Base-by-base conservation (phyloP, 202 grass and related monocot genomes). In the Setaria italica region DNA sequence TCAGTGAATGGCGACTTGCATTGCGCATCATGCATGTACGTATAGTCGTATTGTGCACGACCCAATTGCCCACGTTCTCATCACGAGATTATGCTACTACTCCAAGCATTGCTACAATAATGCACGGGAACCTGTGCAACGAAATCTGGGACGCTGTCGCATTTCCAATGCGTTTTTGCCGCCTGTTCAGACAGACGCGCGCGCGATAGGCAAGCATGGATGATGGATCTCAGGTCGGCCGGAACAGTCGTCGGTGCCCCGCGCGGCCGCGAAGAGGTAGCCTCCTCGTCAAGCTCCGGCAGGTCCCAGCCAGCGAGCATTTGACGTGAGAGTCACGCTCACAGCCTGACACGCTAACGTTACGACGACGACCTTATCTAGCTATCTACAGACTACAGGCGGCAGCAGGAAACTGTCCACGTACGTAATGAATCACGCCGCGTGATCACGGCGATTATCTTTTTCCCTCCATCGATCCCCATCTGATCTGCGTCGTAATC, bases 261-360 rank as follows among this genome's bases (percentile, higher is more conserved):
- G 57, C 10, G 67, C 84, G 46, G 11, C 62, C 67, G 6, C 76
- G 84, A 80, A 80, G 70, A 80, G 71, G 25, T 54, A 65, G 11
- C 62, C 66, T 70, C 69, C 5, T 0, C 43, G 1, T 46, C 43
- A n/a, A 25, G 25, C 25, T 25, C 25, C 25, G 25, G 25, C 43
- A n/a, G 11, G 25, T 20, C 60, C 62, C 39, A 41, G 4, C 45
- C 6, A 29, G 19, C 41, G 11, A 30, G 42, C 74, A 32, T 62
- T 79, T 72, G 42, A 78, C 64, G 74, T 60, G 37, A 57, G n/a
- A 16, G 39, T 69, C 64, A 59, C 12, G 42, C 62, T 69, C 57
- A 0, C 32, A 21, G 1, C 11, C 48, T 59, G 55, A 53, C 66
- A 85, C 54, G 67, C 15, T 72, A 39, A 79, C 39, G 47, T 1